phyloP scores from a whole-genome alignment of 73 alveolate species.

The Halteria grandinella region DNA sequence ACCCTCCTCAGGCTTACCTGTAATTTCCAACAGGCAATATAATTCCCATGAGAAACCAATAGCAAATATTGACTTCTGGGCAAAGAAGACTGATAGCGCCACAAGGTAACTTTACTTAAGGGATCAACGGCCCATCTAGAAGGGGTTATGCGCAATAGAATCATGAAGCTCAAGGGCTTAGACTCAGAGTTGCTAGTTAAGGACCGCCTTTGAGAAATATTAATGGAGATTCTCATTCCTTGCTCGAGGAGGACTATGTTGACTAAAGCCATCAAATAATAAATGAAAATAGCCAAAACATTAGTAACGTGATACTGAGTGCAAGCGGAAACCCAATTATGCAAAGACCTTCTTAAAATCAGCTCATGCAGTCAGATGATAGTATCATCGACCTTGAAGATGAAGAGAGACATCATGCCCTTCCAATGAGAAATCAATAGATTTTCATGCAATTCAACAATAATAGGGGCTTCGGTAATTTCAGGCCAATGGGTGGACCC shows the following conservation, averaged over 20 bases:
- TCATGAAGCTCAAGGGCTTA: too few relatives aligned
- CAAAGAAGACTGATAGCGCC: too few relatives aligned
- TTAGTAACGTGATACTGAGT: neutral
- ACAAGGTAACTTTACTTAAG: too few relatives aligned
- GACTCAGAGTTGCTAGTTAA: constrained; percentile 33
- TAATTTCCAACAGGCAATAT: too few relatives aligned
- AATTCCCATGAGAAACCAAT: too few relatives aligned
- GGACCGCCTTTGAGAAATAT: constrained; percentile 49
- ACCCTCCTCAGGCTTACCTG: too few relatives aligned
- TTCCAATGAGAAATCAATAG: constrained; percentile 26
- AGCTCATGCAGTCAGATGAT: constrained; percentile 45
- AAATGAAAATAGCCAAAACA: too few relatives aligned
- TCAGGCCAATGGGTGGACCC: constrained; percentile 19
- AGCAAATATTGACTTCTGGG: too few relatives aligned
- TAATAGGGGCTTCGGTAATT: neutral
- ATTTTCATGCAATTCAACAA: constrained; percentile 12
- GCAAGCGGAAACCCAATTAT: constrained; percentile 39
- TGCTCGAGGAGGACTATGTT: constrained; percentile 21
- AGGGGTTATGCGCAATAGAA: too few relatives aligned
- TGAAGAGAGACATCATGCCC: constrained; percentile 49
- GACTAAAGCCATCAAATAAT: too few relatives aligned
- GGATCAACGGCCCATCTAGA: too few relatives aligned
- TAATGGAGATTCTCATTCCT: constrained; percentile 44
- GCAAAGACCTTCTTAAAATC: too few relatives aligned
- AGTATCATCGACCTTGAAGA: constrained; percentile 30